Conservation (phyloP, 2,329 filamentous ascomycete species). For the Zalaria sp. region DNA sequence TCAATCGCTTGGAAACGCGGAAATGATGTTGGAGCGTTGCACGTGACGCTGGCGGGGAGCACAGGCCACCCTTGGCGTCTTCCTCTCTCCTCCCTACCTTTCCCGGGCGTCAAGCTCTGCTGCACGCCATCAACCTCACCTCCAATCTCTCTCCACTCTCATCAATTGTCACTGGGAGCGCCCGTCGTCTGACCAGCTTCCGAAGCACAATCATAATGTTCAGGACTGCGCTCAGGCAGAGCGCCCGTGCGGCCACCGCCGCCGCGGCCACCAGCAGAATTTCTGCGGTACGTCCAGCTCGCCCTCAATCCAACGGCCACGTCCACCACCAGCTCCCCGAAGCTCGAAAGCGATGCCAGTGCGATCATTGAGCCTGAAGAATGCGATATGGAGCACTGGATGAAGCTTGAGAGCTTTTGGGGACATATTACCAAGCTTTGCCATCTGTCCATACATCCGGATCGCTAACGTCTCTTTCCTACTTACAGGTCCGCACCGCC, state of each 20-base stretch:
- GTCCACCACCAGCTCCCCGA: slow-evolving; percentile 24
- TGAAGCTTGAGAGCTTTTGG: slow-evolving; percentile 2
- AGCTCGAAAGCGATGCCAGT: neutral
- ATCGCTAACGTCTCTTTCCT: slow-evolving; percentile 36
- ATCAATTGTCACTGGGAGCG: slow-evolving; percentile 1
- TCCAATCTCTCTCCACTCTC: slow-evolving; percentile 3
- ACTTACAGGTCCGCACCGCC: slow-evolving; percentile 66
- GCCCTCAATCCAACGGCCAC: slow-evolving; percentile 24
- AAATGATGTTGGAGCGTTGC: no score
- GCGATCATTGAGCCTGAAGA: neutral
- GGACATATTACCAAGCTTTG: neutral
- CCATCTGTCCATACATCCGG: slow-evolving; percentile 9
- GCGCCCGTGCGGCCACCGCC: slow-evolving; percentile 85
- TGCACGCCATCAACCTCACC: slow-evolving; percentile 4
- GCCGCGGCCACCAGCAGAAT: slow-evolving; percentile 85
- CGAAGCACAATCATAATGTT: slow-evolving; percentile 58
- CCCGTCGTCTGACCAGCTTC: slow-evolving; percentile 15
- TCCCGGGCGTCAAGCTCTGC: neutral
- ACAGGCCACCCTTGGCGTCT: no score
- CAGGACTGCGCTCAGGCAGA: slow-evolving; percentile 95
- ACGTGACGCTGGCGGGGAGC: no score
- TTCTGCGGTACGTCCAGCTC: slow-evolving; percentile 69
- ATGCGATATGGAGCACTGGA: no score
- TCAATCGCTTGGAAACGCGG: no score
- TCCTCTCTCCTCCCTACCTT: neutral